phyloP scores from a whole-genome alignment of 352 stramenopile genomes.

The Pseudoperonospora humuli region DNA sequence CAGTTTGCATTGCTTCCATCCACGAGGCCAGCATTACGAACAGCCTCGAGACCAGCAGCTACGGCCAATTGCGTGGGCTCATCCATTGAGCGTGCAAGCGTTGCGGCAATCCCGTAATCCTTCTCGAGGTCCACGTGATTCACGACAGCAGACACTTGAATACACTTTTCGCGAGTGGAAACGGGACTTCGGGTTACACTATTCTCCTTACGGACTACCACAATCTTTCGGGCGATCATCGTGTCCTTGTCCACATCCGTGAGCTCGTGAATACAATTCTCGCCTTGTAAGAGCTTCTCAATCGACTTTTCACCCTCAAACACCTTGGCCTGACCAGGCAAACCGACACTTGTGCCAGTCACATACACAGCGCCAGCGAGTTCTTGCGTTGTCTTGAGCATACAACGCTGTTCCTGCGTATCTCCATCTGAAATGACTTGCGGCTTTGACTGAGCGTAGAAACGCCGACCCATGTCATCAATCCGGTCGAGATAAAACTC shows the following conservation, averaged over 20 bases:
- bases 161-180: slow-evolving; percentile 38
- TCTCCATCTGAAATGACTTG: slow-evolving; percentile 1
- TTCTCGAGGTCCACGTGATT: slow-evolving; percentile 55
- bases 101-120: slow-evolving; percentile 83
- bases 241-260: slow-evolving; percentile 52
- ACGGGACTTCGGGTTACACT: slow-evolving; percentile 38
- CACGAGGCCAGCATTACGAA: slow-evolving; percentile 88
- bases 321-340: slow-evolving; percentile 64
- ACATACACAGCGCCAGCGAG: slow-evolving; percentile 76
- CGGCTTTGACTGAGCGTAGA: slow-evolving; percentile 54
- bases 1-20: slow-evolving; percentile 44
- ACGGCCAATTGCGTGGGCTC: slow-evolving; percentile 90
- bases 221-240: slow-evolving; percentile 92
- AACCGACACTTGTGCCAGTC: slow-evolving; percentile 85
- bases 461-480: slow-evolving; percentile 82
- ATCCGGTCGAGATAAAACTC: slow-evolving; percentile 91
- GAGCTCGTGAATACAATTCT: slow-evolving; percentile 87
- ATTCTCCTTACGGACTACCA: slow-evolving; percentile 63
- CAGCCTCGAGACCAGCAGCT: slow-evolving; percentile 90
- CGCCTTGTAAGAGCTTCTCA: slow-evolving; percentile 80
- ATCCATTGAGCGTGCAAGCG: slow-evolving; percentile 93
- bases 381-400: slow-evolving; percentile 36
- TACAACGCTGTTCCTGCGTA: slow-evolving; percentile 8
- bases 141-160: slow-evolving; percentile 88
- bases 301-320: slow-evolving; percentile 82